Evolutionary conservation across 139 green algal genomes (phyloP).

Genomic region (Diplosphaera chodatii): DNA sequence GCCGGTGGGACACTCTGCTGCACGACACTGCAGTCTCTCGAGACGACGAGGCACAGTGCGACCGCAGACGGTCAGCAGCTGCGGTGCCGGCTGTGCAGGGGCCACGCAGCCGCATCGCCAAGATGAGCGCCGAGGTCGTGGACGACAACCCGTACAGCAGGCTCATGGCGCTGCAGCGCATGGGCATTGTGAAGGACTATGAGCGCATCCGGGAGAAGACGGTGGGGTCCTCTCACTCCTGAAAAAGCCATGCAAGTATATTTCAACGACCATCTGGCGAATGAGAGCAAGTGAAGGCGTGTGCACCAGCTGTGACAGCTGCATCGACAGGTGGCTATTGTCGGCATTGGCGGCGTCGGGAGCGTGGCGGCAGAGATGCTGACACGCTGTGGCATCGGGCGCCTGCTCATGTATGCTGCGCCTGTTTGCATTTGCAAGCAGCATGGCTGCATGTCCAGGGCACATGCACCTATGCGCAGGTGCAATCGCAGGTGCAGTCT

Average conservation of each 20-base stretch:
- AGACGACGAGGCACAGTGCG: too few relatives aligned
- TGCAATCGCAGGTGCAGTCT: too few relatives aligned
- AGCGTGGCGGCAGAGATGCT: constrained; percentile 96
- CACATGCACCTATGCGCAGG: too few relatives aligned
- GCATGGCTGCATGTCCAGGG: too few relatives aligned
- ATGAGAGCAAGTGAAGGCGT: too few relatives aligned
- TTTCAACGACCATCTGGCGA: too few relatives aligned
- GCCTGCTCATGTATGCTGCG: constrained; percentile 92
- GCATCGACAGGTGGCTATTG: constrained; percentile 55
- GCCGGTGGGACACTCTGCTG: background rate
- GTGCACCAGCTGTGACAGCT: too few relatives aligned
- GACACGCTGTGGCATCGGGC: constrained; percentile 87
- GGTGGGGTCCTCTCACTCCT: too few relatives aligned
- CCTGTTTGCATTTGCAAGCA: too few relatives aligned
- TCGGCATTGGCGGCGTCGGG: constrained; percentile 90
- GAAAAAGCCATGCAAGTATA: too few relatives aligned
- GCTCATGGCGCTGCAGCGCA: constrained; percentile 92
- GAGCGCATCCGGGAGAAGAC: constrained; percentile 74
- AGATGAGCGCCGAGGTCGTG: constrained; percentile 80
- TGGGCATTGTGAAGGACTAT: constrained; percentile 96
- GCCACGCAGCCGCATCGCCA: constrained; percentile 32
- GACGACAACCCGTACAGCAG: constrained; percentile 86
- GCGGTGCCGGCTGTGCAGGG: background rate
- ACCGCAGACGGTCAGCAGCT: too few relatives aligned
- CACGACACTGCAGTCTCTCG: too few relatives aligned